Conservation (phyloP, 1,284 basidiomycete species). For the Pyrrhoderma lamaoense region DNA sequence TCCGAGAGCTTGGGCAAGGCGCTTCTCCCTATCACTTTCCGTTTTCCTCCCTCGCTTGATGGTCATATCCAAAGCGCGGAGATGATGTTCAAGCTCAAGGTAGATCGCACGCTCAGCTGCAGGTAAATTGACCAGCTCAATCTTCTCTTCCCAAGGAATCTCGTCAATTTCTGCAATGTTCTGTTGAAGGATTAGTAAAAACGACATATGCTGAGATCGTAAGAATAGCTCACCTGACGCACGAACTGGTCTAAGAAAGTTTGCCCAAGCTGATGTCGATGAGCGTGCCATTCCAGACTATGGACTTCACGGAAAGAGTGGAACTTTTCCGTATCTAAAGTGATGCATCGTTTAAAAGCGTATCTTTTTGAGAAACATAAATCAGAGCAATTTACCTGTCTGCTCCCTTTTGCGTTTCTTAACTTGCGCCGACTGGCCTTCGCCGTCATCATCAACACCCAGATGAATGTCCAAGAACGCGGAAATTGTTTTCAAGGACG, state of each 20-base stretch:
- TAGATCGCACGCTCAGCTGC: constrained; percentile 95
- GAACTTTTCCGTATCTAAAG: constrained; percentile 79
- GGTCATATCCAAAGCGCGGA: constrained; percentile 84
- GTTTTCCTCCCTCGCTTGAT: constrained; percentile 81
- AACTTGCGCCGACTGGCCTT: constrained; percentile 66
- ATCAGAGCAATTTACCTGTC: constrained; percentile 71
- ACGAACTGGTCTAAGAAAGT: constrained; percentile 79
- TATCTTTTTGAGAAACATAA: too few relatives aligned
- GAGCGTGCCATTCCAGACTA: constrained; percentile 86
- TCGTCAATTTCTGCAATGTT: constrained; percentile 97
- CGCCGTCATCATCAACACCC: constrained; percentile 84
- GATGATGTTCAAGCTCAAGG: constrained; percentile 90
- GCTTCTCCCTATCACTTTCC: constrained; percentile 85
- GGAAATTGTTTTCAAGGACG: constrained; percentile 85
- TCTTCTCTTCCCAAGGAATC: constrained; percentile 71
- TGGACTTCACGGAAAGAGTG: constrained; percentile 95
- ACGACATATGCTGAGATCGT: background rate
- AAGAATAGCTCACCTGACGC: constrained; percentile 55
- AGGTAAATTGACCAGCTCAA: constrained; percentile 69
- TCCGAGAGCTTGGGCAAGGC: constrained; percentile 80
- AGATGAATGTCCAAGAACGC: constrained; percentile 82
- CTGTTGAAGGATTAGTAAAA: constrained; percentile 32
- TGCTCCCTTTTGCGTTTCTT: constrained; percentile 80
- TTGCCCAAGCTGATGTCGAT: constrained; percentile 80
- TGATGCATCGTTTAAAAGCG: background rate